Percentiles rank a stretch among this genome's conserved stretches.
phyloP scores from a whole-genome alignment of 1,284 basidiomycete genomes.

The Phenoliferia sp. region DNA sequence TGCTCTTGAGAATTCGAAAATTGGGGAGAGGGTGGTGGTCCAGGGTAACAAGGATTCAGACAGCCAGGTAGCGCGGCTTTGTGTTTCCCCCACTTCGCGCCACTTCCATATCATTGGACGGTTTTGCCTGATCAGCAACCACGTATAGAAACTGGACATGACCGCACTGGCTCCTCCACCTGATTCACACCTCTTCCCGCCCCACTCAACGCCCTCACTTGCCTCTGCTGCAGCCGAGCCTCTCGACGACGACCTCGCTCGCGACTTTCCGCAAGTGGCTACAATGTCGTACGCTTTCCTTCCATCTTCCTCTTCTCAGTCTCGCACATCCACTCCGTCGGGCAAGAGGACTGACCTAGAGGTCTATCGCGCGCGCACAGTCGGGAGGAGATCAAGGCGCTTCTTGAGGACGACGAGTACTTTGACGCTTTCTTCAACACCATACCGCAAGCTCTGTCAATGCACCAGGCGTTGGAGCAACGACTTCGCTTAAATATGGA shows the following conservation, averaged over 20 bases:
- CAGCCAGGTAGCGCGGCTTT: no score
- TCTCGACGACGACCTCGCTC: slow-evolving; percentile 17
- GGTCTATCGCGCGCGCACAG: slow-evolving; percentile 47
- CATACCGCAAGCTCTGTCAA: slow-evolving; percentile 62
- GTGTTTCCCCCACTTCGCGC: no score
- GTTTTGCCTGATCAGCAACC: no score
- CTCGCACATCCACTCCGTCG: no score
- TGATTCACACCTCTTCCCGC: neutral
- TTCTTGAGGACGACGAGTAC: slow-evolving; percentile 71
- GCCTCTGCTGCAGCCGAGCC: neutral
- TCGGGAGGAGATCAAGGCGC: slow-evolving; percentile 79
- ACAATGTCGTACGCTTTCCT: slow-evolving; percentile 8
- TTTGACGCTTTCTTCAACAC: slow-evolving; percentile 83
- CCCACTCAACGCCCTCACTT: neutral
- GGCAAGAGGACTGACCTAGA: neutral
- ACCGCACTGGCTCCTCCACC: neutral
- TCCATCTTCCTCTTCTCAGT: neutral
- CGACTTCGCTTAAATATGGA: slow-evolving; percentile 75
- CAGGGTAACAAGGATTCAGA: no score
- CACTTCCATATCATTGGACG: no score
- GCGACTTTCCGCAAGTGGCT: slow-evolving; percentile 19
- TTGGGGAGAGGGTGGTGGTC: no score
- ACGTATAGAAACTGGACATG: neutral
- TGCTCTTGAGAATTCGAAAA: no score
- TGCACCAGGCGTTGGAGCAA: slow-evolving; percentile 63